phyloP scores from a whole-genome alignment of 2,329 filamentous ascomycete species.

The Paraphoma chrysanthemicola region DNA sequence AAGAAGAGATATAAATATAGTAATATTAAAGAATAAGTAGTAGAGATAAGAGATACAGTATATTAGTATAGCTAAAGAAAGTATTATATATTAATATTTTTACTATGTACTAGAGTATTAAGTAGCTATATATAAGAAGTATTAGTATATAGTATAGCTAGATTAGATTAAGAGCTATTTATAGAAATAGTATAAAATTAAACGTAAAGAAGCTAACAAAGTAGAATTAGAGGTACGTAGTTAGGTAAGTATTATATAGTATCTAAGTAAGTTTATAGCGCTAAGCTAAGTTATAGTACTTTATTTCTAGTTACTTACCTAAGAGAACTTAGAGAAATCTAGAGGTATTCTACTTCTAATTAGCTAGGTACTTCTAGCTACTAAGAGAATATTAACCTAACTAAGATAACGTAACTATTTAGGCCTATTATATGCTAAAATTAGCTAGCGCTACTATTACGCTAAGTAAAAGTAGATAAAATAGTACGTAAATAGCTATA shows the following conservation, averaged over 20 bases:
- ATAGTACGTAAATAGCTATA: too few species aligned
- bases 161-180: slow-evolving; percentile 6
- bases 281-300: background rate
- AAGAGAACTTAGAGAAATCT: background rate
- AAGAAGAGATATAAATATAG: background rate
- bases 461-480: too few species aligned
- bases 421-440: too few species aligned
- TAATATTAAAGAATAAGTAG: background rate
- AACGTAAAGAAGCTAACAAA: background rate
- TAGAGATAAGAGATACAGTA: too few species aligned
- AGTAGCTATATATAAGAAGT: slow-evolving; percentile 5
- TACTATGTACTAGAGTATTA: slow-evolving; percentile 6
- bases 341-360: too few species aligned
- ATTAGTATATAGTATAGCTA: slow-evolving; percentile 3
- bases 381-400: too few species aligned
- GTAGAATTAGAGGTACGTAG: background rate
- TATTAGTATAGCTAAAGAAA: background rate
- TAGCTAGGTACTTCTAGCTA: too few species aligned
- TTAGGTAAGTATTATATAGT: background rate
- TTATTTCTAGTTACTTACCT: background rate
- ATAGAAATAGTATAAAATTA: slow-evolving; percentile 1
- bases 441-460: too few species aligned
- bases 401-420: too few species aligned
- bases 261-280: background rate
- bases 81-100: slow-evolving; percentile 1